phyloP scores from a whole-genome alignment of 495 filamentous ascomycete genomes.

The Tuber magnatum region DNA sequence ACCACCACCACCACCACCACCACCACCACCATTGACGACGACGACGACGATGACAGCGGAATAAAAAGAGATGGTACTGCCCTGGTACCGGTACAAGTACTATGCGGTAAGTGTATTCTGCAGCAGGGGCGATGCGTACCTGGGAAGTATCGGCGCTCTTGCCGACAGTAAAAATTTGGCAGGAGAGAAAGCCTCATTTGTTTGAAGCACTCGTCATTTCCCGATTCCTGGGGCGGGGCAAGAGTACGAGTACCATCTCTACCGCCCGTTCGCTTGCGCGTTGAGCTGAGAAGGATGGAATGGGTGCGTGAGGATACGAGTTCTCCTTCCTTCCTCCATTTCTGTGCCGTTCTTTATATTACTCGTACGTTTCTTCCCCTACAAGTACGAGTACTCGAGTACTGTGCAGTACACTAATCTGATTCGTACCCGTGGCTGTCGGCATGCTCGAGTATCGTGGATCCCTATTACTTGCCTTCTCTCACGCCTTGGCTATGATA shows the following conservation, averaged over 20 bases:
- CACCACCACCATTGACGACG: no score
- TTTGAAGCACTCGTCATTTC: constrained; percentile 1
- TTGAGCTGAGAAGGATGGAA: not conserved
- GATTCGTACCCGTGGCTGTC: not conserved
- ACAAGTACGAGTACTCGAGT: no score
- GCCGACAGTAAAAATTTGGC: not conserved
- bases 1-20: not conserved
- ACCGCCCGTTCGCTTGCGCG: not conserved
- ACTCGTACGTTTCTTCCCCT: not conserved
- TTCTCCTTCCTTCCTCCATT: not conserved
- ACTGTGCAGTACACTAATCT: not conserved
- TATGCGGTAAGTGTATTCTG: not conserved
- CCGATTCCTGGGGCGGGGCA: not conserved
- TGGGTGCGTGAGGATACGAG: not conserved
- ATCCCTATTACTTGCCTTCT: not conserved
- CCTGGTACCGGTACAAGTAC: not conserved
- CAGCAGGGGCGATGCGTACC: not conserved
- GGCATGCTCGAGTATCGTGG: not conserved
- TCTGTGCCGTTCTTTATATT: not conserved
- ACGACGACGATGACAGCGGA: not conserved
- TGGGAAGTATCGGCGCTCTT: not conserved
- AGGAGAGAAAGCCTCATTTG: not conserved
- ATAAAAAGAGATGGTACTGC: not conserved
- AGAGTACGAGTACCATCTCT: not conserved
- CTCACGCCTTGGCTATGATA: not conserved